phyloP scores from a whole-genome alignment of 2,329 filamentous ascomycete genomes.

The Coniochaeta sp. region DNA sequence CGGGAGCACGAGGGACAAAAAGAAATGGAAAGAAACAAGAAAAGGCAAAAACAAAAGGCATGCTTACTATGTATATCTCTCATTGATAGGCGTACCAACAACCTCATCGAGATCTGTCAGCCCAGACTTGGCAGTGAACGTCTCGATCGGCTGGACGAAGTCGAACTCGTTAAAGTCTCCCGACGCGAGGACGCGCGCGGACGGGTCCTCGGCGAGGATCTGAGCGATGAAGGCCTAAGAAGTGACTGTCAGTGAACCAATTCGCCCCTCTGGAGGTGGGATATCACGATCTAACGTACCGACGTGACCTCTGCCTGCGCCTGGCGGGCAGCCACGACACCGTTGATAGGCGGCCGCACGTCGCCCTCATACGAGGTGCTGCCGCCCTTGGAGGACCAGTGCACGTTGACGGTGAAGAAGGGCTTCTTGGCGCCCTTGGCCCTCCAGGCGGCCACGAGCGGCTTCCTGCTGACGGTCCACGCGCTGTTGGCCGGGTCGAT shows the following conservation, averaged over 20 bases:
- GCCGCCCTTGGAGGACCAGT: conserved; percentile 61
- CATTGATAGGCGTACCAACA: conserved; percentile 38
- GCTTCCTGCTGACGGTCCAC: conserved; percentile 58
- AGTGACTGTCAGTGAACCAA: conserved; percentile 4
- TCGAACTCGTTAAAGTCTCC: conserved; percentile 71
- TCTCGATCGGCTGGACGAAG: conserved; percentile 51
- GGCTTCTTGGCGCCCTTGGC: conserved; percentile 40
- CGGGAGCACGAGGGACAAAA: too few relatives aligned
- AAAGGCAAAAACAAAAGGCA: background rate
- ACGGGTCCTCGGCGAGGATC: conserved; percentile 48
- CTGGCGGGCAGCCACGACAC: conserved; percentile 48
- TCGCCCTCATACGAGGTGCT: conserved; percentile 59
- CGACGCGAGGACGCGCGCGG: conserved; percentile 50
- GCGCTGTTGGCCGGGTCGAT: conserved; percentile 56
- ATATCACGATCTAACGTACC: conserved; percentile 25
- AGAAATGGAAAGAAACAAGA: too few relatives aligned
- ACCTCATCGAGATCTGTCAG: conserved; percentile 57
- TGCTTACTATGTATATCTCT: conserved; percentile 58
- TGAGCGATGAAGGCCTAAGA: conserved; percentile 47
- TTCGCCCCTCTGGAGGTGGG: background rate
- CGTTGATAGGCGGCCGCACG: conserved; percentile 58
- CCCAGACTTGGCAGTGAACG: conserved; percentile 44
- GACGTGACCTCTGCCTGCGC: conserved; percentile 53
- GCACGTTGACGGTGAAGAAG: conserved; percentile 68
- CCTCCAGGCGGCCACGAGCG: conserved; percentile 59